Evolutionary conservation across 192 early-diverging fungal species (phyloP), one percentile per base, ranked within the genome.

Genomic region (Coemansia sp.): DNA sequence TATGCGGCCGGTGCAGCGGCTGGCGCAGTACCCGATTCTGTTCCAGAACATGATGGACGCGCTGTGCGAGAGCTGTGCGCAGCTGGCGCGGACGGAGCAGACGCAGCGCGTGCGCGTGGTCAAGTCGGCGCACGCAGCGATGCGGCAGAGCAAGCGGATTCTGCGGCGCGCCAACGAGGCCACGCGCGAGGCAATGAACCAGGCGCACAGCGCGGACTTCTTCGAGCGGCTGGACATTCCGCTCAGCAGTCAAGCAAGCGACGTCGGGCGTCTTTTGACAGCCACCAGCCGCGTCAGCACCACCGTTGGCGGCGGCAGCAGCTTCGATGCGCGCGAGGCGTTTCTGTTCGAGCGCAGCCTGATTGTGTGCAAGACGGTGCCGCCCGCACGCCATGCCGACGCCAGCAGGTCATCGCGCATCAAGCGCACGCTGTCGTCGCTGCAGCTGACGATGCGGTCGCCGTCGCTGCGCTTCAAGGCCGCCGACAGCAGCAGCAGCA

Each of bases 11-110:
- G 68, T 82, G 37, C 80, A 82, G 71, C 67, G 80, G 9, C 66
- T 82, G 45, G 80, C 80, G 10, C 80, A 82, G 66, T 82, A 82
- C 63, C 74, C 80, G 51, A 63, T 82, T 0, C 11, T 82, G 47
- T 77, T 82, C 72, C 74, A 77, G 41, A 74, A 66, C 63, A 76
- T 82, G 21, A 71, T 66, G 7, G 71, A 76, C 22, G 74, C 65
- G 6, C 41, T 68, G 45, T 74, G 60, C 68, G 68, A 71, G 36
- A 55, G 58, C 19, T 67, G 71, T 22, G 36, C 39, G 8, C 13
- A 22, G 7, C 36, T 72, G 47, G 26, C 49, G 3, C 51, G 37
- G 26, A 47, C 58, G 6, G 56, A 76, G 13, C 59, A 71, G 60
- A 42, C 37, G 26, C 5, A 64, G 47, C 37, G 65, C 43, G 41